Evolutionary conservation across 495 filamentous ascomycete species (phyloP), one percentile per base, ranked within the genome.

Genomic region (Tuber melanosporum): DNA sequence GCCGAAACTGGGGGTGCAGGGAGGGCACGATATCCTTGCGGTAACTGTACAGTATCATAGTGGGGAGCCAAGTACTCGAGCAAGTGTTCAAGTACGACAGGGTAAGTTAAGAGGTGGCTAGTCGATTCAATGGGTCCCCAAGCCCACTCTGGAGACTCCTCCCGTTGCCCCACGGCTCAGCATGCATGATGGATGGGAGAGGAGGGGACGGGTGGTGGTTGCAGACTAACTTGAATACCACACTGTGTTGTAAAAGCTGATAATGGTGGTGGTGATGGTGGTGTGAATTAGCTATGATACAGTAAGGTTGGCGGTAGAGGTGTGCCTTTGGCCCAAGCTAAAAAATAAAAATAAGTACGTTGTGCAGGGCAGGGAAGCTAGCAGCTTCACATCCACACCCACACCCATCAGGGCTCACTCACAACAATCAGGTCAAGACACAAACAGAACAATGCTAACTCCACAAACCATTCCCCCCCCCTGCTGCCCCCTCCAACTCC

Each of bases 361-460:
- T 36, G 57, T 71, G 76, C 75, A 79, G 78, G 78, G 73, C 14
- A 78, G 78, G 78, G 80, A 79, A 76, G 77, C 77, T 80, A 80
- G 57, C n/a, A 66, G 78, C 78, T 79, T 73, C 78, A 62, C 74
- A 73, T 75, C 78, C 57, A 66, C 74, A 71, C 78, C 78, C 57
- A 66, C 57, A 66, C 26, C 26, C 57, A 36, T 36, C 7, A 66
- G 26, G 57, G 57, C 26, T 66, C 57, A 66, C 14, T 36, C 57
- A 74, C 77, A 73, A 74, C 77, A 80, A 71, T 78, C 78, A 71
- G 78, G 73, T 79, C 77, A 80, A 80, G 78, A 80, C 79, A 72
- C 78, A 80, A 77, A 80, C 77, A 26, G 57, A 32, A 66, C 9
- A 36, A 66, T 66, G 57, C 57, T 14, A 66, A 66, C 57, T 66